Evolutionary conservation across 345 rosid species (phyloP).

Genomic region (Citrus hindsii): DNA sequence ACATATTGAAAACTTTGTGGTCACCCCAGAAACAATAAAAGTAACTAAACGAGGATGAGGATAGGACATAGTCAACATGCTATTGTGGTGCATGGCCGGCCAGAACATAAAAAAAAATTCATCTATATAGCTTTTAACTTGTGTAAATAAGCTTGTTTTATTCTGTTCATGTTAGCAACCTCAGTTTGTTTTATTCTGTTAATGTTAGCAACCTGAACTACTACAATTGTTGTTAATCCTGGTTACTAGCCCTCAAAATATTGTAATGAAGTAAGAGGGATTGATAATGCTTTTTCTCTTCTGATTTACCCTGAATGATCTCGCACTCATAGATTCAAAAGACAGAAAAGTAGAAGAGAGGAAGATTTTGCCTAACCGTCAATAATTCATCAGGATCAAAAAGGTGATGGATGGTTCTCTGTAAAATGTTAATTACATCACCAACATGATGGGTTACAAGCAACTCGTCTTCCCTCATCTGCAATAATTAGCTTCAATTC

Average conservation of each 20-base stretch:
- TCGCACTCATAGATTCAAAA: not conserved
- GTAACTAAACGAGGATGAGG: not conserved
- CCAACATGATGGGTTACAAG: constrained; percentile 92
- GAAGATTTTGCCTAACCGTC: constrained; percentile 47
- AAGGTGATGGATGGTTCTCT: constrained; percentile 85
- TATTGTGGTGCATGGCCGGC: not conserved
- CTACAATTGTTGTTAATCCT: no score
- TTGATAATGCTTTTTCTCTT: not conserved
- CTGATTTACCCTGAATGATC: not conserved
- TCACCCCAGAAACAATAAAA: not conserved
- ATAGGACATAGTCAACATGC: not conserved
- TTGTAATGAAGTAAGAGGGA: not conserved
- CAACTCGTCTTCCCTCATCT: constrained; percentile 95
- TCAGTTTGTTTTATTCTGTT: not conserved
- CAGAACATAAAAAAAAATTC: not conserved
- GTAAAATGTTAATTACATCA: constrained; percentile 79
- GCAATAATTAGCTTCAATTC: constrained; percentile 14
- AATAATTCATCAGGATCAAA: constrained; percentile 96
- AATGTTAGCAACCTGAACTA: not conserved
- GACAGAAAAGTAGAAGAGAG: not conserved
- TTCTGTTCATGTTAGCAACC: not conserved
- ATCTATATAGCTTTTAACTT: not conserved
- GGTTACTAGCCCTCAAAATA: not conserved
- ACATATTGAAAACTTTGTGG: not conserved
- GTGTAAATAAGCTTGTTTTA: not conserved